Conservation (phyloP, 2,329 filamentous ascomycete species). For the Aspergillus japonicus region DNA sequence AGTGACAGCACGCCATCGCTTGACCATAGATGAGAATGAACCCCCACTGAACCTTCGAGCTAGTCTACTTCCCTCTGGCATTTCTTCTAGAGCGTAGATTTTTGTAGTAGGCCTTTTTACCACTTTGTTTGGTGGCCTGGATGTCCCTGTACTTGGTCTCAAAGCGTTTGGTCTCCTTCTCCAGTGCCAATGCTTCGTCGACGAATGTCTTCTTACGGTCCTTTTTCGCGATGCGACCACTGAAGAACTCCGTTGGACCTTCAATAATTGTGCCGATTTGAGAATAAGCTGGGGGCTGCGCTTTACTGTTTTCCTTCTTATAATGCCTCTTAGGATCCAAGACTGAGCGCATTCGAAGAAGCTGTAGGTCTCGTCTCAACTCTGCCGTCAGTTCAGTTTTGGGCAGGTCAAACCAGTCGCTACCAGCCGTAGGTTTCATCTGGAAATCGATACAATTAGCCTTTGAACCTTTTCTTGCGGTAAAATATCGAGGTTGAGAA, state of each 20-base stretch:
- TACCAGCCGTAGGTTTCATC: constrained; percentile 68
- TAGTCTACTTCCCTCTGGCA: constrained; percentile 22
- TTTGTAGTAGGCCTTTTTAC: constrained; percentile 88
- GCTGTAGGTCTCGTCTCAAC: constrained; percentile 83
- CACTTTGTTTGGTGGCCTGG: constrained; percentile 76
- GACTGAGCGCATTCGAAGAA: constrained; percentile 84
- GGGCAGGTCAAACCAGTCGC: constrained; percentile 84
- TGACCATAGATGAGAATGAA: too few species aligned
- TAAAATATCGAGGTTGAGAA: constrained; percentile 19
- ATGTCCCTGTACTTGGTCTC: constrained; percentile 85
- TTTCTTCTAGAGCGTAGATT: constrained; percentile 63
- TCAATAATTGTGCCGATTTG: constrained; percentile 87
- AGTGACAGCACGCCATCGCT: not conserved
- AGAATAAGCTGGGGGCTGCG: constrained; percentile 74
- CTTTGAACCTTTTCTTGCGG: not conserved
- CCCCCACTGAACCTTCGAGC: too few species aligned
- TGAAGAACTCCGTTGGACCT: constrained; percentile 85
- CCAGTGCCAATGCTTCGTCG: constrained; percentile 73
- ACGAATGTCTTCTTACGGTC: constrained; percentile 84
- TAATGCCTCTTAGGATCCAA: constrained; percentile 88
- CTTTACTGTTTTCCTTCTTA: constrained; percentile 77
- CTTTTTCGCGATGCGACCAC: constrained; percentile 75
- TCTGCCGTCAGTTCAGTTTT: constrained; percentile 80
- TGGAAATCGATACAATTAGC: constrained; percentile 24
- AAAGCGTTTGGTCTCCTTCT: constrained; percentile 68